A percentile compares a stretch with the other conserved stretches of the same genome.
phyloP scores from a whole-genome alignment of 768 basidiomycete species.

The Tylopilus subfusipes region DNA sequence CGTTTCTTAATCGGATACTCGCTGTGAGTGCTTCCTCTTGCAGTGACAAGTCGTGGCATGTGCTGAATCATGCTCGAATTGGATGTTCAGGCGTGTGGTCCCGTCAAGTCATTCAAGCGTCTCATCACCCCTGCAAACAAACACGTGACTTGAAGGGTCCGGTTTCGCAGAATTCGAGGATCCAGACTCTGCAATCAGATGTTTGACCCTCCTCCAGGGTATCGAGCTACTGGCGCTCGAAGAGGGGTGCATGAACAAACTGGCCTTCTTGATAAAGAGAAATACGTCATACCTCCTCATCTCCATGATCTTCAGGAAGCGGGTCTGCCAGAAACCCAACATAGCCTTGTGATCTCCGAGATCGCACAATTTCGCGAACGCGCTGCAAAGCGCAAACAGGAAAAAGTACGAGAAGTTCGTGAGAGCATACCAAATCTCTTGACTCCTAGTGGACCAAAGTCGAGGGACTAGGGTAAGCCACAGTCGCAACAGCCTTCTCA shows the following conservation, averaged over 20 bases:
- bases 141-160: constrained; percentile 92
- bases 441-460: constrained; percentile 69
- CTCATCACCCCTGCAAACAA: constrained; percentile 90
- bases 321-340: constrained; percentile 90
- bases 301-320: constrained; percentile 95
- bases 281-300: constrained; percentile 92
- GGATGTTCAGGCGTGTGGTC: constrained; percentile 76
- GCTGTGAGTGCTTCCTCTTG: constrained; percentile 46
- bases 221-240: constrained; percentile 61
- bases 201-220: constrained; percentile 59
- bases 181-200: constrained; percentile 84
- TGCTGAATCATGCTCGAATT: not conserved
- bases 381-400: constrained; percentile 88
- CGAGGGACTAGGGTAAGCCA: constrained; percentile 73
- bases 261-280: constrained; percentile 77
- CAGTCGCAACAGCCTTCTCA: constrained; percentile 36
- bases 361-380: constrained; percentile 96
- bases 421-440: constrained; percentile 49
- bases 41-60: not conserved
- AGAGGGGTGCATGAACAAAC: constrained; percentile 60
- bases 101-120: constrained; percentile 86
- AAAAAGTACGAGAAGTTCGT: constrained; percentile 78
- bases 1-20: constrained; percentile 74
- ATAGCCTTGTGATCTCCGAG: constrained; percentile 91
- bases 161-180: constrained; percentile 97